Evolutionary conservation across 768 basidiomycete species (phyloP), one percentile per base, ranked within the genome.

Genomic region (Pisolithus marmoratus): DNA sequence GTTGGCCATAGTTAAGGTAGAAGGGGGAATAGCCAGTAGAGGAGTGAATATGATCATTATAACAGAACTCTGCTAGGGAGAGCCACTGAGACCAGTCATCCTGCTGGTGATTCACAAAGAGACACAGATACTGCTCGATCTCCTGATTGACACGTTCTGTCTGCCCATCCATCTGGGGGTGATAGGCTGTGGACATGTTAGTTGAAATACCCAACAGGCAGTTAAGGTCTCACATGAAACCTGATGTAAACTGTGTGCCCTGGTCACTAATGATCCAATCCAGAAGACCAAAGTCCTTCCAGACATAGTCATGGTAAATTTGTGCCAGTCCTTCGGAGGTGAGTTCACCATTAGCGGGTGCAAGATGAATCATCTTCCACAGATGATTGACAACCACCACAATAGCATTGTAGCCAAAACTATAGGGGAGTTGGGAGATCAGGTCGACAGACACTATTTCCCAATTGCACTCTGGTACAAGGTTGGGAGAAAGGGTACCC

Each of bases 141-240:
- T 44, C 43, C 4, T n/a, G 12, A 14, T 44, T 44, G 8, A 44
- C 5, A 2, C 43, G 8, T 14, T 44, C 43, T 4, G 43, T 44
- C 5, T 29, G 43, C 0, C 43, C 43, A 29, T 44, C 43, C 5
- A 26, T 49, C 23, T 56, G 68, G 0, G 77, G 77, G 48, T 76
- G 76, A 50, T 68, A 77, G 0, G 74, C 73, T 0, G 74, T 77
- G 2, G 68, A 70, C 0, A 69, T 54, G 26, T 64, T 66, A 5
- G 49, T 48, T 34, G 72, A 43, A 27, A 77, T 73, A 0, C 69
- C 64, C 0, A 74, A 61, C 0, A 62, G 45, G 22, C 42, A 23
- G 29, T 63, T 59, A 0, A 77, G 48, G 0, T 64, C 63, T 17
- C 29, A 24, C 55, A 66, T 72, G 55, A 74, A 67, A 8, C 60